These are phyloP conservation scores for Musa acuminata DNA, from an alignment of 176 grass and related monocot genomes.

Conservation along the genomic window DNA sequence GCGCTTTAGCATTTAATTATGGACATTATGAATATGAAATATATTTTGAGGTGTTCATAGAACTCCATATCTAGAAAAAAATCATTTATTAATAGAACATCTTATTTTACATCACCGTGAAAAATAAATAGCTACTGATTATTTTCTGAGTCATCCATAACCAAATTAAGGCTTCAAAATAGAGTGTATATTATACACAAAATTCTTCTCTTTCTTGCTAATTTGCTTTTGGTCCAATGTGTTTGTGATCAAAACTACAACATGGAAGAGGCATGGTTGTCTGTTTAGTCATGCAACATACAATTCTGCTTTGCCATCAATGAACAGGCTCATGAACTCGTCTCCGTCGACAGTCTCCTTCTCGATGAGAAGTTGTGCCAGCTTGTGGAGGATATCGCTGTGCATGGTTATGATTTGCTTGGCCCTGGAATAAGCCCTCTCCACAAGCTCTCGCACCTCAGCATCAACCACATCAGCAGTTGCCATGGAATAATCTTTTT, in stretches of 20 bases:
- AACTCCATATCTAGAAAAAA: too few species aligned
- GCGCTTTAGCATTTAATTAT: too few species aligned
- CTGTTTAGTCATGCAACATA: slow-evolving; percentile 48
- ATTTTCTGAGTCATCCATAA: background rate
- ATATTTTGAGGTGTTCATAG: too few species aligned
- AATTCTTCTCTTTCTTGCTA: background rate
- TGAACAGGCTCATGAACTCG: slow-evolving; percentile 98
- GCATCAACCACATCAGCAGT: slow-evolving; percentile 79
- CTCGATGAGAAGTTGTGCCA: slow-evolving; percentile 85
- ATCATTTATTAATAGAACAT: too few species aligned
- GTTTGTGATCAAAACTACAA: slow-evolving; percentile 2
- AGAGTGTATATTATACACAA: background rate
- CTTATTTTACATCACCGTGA: too few species aligned
- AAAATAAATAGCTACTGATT: background rate
- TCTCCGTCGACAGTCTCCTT: slow-evolving; percentile 95
- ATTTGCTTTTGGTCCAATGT: background rate
- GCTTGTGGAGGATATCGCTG: slow-evolving; percentile 83
- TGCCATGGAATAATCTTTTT: slow-evolving; percentile 98
- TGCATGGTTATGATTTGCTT: slow-evolving; percentile 61
- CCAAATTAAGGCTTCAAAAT: background rate
- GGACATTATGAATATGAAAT: too few species aligned
- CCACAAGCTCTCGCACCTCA: slow-evolving; percentile 88
- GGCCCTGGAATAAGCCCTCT: slow-evolving; percentile 61
- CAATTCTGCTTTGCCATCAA: slow-evolving; percentile 80
- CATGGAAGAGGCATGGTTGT: background rate